These are phyloP conservation scores for Podospora tetraspora DNA, from an alignment of 495 filamentous ascomycete species.

Conservation along the genomic window DNA sequence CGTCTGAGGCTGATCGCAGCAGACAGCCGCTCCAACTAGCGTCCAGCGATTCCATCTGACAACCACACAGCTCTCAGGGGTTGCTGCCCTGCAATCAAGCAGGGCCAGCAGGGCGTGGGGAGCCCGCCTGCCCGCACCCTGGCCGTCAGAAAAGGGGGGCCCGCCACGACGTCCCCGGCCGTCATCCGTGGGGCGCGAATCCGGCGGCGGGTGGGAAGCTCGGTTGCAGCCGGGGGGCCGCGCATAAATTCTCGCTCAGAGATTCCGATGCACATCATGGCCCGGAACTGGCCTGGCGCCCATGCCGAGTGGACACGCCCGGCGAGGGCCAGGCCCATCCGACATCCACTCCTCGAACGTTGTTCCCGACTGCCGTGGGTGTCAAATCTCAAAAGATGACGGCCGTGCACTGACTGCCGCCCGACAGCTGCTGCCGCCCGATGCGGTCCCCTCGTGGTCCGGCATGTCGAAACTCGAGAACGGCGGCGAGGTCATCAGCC, in stretches of 20 bases:
- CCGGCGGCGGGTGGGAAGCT: conserved; percentile 7
- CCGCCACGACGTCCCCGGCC: neutral
- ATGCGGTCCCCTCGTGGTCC: neutral
- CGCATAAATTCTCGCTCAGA: conserved; percentile 12
- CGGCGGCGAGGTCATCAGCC: neutral
- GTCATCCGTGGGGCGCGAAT: neutral
- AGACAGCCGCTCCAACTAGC: neutral
- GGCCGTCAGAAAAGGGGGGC: conserved; percentile 3
- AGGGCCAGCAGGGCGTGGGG: conserved; percentile 1
- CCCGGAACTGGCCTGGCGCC: conserved; percentile 17
- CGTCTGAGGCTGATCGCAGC: neutral
- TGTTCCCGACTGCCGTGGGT: neutral
- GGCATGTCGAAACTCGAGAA: neutral
- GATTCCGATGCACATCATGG: conserved; percentile 29
- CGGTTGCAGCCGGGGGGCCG: conserved; percentile 13
- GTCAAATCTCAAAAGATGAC: neutral
- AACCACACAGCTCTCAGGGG: neutral
- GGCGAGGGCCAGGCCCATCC: neutral
- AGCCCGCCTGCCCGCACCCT: conserved; percentile 1
- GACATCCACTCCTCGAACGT: neutral
- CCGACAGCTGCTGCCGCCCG: neutral
- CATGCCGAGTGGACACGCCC: conserved; percentile 15
- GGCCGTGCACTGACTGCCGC: neutral
- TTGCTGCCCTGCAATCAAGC: conserved; percentile 11
- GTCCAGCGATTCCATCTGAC: conserved; percentile 2